Conservation (phyloP, 805 yeast genomes). For the Ogataea degrootiae region DNA sequence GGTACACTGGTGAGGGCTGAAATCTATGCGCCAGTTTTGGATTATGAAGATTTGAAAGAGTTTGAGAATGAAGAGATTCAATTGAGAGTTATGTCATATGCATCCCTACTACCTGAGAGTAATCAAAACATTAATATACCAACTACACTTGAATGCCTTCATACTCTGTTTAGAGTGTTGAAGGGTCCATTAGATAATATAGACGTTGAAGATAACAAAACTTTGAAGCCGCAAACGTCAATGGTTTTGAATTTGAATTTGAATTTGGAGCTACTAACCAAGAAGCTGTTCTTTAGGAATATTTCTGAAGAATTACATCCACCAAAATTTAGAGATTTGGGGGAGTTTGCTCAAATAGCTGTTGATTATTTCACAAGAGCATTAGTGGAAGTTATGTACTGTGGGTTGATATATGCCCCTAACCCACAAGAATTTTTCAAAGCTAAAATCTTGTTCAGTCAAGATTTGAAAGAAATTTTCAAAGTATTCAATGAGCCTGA, state of each 20-base stretch:
- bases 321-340: slow-evolving; percentile 25
- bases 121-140: slow-evolving; percentile 34
- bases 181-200: slow-evolving; percentile 57
- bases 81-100: slow-evolving; percentile 40
- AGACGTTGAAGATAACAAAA: slow-evolving; percentile 43
- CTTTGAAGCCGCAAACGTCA: slow-evolving; percentile 46
- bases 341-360: slow-evolving; percentile 15
- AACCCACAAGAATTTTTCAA: slow-evolving; percentile 19
- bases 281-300: slow-evolving; percentile 42
- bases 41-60: slow-evolving; percentile 39
- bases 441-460: slow-evolving; percentile 8
- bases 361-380: slow-evolving; percentile 53
- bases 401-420: slow-evolving; percentile 29
- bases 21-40: slow-evolving; percentile 48
- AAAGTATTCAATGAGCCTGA: slow-evolving; percentile 23
- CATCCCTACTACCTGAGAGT: slow-evolving; percentile 17
- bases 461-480: slow-evolving; percentile 21
- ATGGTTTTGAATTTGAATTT: slow-evolving; percentile 52
- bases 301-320: slow-evolving; percentile 28
- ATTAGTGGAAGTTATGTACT: slow-evolving; percentile 46
- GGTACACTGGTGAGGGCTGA: slow-evolving; percentile 49
- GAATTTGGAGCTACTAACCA: slow-evolving; percentile 47
- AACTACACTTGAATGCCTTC: slow-evolving; percentile 51
- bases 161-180: slow-evolving; percentile 57
- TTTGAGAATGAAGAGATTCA: slow-evolving; percentile 47